Base-by-base conservation (phyloP, 1,284 basidiomycete genomes). In the Anthracocystis panici-leucophaei region DNA sequence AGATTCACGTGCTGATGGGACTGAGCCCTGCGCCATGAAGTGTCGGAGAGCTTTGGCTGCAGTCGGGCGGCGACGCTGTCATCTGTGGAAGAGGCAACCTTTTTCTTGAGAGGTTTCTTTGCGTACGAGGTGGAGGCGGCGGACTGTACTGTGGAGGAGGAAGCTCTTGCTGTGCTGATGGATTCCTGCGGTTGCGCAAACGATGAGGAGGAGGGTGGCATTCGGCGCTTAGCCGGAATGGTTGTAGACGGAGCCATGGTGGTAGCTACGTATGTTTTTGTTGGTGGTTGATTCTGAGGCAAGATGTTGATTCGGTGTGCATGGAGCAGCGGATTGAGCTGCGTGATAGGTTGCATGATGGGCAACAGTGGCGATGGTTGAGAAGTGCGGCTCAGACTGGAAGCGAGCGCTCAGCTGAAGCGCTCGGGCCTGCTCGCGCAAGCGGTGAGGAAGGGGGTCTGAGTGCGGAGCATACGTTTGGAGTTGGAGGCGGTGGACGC, bases 1-100 rank as follows among this genome's bases (percentile, higher is more conserved):
- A 75, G 73, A 45, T 70, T 61, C 18, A 48, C 65, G 27, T 70
- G 68, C 51, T 75, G 73, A 44, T 75, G 62, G 16, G 73, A 75
- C 33, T 67, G 70, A 31, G 64, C 57, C 18, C 73, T 50, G 18
- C 73, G 56, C 73, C 73, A 75, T 8, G 64, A 71, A 16, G 67
- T 54, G 10, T 58, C 54, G 7, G 67, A 59, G 27, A 75, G 67
- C 33, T 71, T 67, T 27, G 73, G 73, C 50, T 75, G 73, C n/a
- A 70, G 31, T 12, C 72, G 58, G 40, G 63, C 31, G 38, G 66
- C 72, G 12, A 69, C 12, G 38, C 55, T 63, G 53, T 75, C 72
- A 33, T 75, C 72, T 40, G 60, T 70, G 41, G 72, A 55, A 14
- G 66, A 69, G 9, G 42, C 38, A 5, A 49, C 42, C 63, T 64